A percentile compares a stretch with the other conserved stretches of the same genome.
Conservation (phyloP, 257 asterid species). For the Plantago ovata region DNA sequence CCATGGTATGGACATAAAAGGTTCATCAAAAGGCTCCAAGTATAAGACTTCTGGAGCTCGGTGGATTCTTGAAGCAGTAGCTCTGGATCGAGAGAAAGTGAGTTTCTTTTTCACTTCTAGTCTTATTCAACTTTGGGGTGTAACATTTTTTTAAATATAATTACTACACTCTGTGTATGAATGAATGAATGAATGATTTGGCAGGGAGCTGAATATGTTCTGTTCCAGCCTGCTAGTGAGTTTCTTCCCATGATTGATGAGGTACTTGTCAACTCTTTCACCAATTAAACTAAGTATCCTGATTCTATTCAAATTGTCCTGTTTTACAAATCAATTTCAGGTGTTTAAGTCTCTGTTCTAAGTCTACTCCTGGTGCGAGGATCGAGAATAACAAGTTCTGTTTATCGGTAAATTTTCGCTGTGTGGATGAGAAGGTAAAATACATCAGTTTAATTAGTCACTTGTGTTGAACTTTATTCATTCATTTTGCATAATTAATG, state of each 20-base stretch:
- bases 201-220: conserved; percentile 48
- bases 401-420: conserved; percentile 83
- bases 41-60: too few species aligned
- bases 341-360: conserved; percentile 57
- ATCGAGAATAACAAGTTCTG: conserved; percentile 95
- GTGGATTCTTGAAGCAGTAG: too few species aligned
- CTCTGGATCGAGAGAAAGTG: too few species aligned
- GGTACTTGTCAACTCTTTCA: conserved; percentile 28
- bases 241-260: conserved; percentile 89
- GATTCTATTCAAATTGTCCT: neutral
- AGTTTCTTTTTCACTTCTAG: conserved; percentile 18
- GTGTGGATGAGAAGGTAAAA: conserved; percentile 78
- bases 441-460: neutral
- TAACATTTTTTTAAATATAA: neutral
- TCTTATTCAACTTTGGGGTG: too few species aligned
- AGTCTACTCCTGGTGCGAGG: conserved; percentile 60
- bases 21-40: conserved; percentile 84
- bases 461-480: too few species aligned
- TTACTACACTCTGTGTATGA: neutral
- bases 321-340: conserved; percentile 30
- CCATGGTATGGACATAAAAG: conserved; percentile 99
- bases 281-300: neutral
- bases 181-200: neutral
- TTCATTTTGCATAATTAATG: neutral
- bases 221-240: conserved; percentile 83